phyloP scores from a whole-genome alignment of 1,139 yeast species.

The Kodamaea fungicola region DNA sequence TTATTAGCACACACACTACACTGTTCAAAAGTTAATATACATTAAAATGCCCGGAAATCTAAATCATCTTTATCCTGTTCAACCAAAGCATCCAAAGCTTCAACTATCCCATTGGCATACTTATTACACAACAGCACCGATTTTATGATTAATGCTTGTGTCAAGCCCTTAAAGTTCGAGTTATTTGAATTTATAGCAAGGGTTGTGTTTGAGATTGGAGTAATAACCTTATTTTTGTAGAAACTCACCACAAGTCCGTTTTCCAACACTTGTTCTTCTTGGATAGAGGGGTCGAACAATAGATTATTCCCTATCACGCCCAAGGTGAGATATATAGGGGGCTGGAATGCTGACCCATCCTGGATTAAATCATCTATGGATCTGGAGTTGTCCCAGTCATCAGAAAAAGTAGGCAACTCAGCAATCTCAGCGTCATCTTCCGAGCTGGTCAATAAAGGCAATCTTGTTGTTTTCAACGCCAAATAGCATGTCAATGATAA shows the following conservation, averaged over 20 bases:
- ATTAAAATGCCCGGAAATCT: slow-evolving; percentile 16
- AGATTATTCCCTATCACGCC: slow-evolving; percentile 70
- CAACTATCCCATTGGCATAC: slow-evolving; percentile 32
- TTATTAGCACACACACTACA: too few relatives aligned
- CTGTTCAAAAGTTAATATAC: too few relatives aligned
- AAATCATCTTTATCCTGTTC: slow-evolving; percentile 36
- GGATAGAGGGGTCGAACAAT: slow-evolving; percentile 77
- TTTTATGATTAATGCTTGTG: slow-evolving; percentile 23
- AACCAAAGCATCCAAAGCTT: slow-evolving; percentile 38
- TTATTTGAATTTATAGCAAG: slow-evolving; percentile 42
- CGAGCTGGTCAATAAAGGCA: slow-evolving; percentile 70
- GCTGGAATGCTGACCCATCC: slow-evolving; percentile 39
- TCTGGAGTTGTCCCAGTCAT: slow-evolving; percentile 69
- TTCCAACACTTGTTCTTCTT: slow-evolving; percentile 84
- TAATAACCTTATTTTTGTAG: slow-evolving; percentile 57
- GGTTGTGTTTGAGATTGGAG: slow-evolving; percentile 61
- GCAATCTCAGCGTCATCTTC: slow-evolving; percentile 59
- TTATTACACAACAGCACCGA: slow-evolving; percentile 31
- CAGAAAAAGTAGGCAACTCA: slow-evolving; percentile 89
- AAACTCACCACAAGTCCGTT: slow-evolving; percentile 75
- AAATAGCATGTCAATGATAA: slow-evolving; percentile 75
- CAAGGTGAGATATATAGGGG: slow-evolving; percentile 73
- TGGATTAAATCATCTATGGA: slow-evolving; percentile 36
- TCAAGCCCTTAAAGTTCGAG: slow-evolving; percentile 40
- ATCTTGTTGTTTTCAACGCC: slow-evolving; percentile 72